Evolutionary conservation across 2,329 filamentous ascomycete species (phyloP), one percentile per base, ranked within the genome.

Genomic region (Clonostachys rosea): DNA sequence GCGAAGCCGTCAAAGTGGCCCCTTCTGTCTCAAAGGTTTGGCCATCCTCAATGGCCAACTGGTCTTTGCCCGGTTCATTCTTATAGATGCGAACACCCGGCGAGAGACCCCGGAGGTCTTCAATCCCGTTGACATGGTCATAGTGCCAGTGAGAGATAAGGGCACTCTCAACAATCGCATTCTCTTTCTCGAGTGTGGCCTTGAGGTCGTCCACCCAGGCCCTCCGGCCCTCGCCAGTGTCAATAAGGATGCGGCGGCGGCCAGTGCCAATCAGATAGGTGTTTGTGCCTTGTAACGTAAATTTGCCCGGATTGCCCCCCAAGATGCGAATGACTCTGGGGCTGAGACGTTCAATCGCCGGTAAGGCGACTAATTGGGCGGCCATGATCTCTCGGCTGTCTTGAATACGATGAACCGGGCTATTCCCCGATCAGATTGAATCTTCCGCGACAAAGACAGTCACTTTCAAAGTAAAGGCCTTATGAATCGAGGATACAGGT

Each of bases 131-230:
- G 7, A 84, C 78, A 61, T 99, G 94, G 60, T 99, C 94, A 40
- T 72, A 79, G 61, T 99, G 94, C 90, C 91, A 95, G 65, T 99
- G 94, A 0, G 91, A 95, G 43, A 99, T 74, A 18, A 99, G 73
- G 0, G 84, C 83, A 16, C 75, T 71, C n/a, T 81, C 73, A 20
- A 97, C 72, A 0, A 73, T 78, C 17, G 86, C 86, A 20, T 83
- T 76, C 62, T 95, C 88, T 20, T 81, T 68, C 7, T 73, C 64
- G 4, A 97, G 75, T 0, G 85, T 80, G 5, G 73, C 68, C 52
- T 79, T 78, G 35, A 99, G 68, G 0, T 80, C 77, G 0, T 75
- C 65, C 40, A 82, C 75, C 92, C 92, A 99, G 34, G 79, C 75
- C 3, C 84, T 79, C 49, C 74, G 79, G 42, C 92, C 94, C 65